Evolutionary conservation across 1,139 yeast genomes (phyloP), one percentile per base, ranked within the genome.

Genomic region (Suhomyces ambrosiae): DNA sequence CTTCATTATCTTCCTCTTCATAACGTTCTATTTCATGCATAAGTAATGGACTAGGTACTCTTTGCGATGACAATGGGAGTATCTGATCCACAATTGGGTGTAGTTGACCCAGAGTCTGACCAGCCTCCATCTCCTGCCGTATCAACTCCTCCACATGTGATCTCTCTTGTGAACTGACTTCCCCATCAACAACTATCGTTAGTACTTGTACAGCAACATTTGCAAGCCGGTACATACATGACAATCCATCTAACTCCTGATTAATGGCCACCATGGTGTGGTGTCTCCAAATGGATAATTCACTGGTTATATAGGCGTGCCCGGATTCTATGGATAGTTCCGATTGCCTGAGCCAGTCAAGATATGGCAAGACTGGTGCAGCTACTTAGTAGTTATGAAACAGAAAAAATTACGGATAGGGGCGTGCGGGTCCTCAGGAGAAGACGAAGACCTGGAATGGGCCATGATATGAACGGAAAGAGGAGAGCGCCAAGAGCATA

Each of bases 71-170:
- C 9, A 60, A 40, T 1, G 68, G 68, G 10, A 62, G 49, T 16
- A 63, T 37, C 15, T 50, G 50, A 28, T 60, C 57, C 4, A 63
- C 66, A 32, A 48, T 22, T 1, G 71, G 71, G 47, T 66, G 72
- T 27, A 58, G 38, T 12, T 17, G 14, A 23, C n/a, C 29, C n/a
- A 10, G 6, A 24, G 34, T 5, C 27, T 32, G 23, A 21, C 30
- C 21, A 13, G 23, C 30, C 10, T 40, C 42, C n/a, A 40, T 30
- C 14, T 40, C 41, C 7, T 33, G 35, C 22, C 37, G 48, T 7
- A 70, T 56, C 32, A 68, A 52, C 36, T 52, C 58, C 42, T 68
- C 71, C 5, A 68, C 69, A 16, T 57, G 54, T n/a, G 56, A 54
- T 33, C 69, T 45, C 43, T 68, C 71, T 33, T 57, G 60, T 4